phyloP scores from a whole-genome alignment of 139 green algal species.

The Chlorella sp. region DNA sequence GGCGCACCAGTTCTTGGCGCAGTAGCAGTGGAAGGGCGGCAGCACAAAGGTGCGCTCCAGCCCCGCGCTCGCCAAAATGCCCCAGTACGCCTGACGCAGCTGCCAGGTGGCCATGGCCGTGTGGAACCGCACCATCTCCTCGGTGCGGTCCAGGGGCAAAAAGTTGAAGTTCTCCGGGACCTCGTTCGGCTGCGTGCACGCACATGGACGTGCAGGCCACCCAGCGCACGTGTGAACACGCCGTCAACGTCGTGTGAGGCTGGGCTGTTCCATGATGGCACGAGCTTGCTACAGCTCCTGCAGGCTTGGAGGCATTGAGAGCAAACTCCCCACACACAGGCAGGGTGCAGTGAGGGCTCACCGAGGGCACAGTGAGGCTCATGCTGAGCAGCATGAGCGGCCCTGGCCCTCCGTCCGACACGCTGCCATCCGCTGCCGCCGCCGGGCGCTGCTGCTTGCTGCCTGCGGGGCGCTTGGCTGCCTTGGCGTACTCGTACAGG shows the following conservation, averaged over 20 bases:
- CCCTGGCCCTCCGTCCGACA: no score
- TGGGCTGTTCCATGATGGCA: neutral
- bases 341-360: neutral
- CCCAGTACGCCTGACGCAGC: slow-evolving; percentile 34
- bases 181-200: neutral
- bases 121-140: slow-evolving; percentile 24
- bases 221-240: neutral
- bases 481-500: no score
- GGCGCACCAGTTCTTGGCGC: slow-evolving; percentile 24
- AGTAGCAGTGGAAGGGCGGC: slow-evolving; percentile 30
- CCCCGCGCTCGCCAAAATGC: slow-evolving; percentile 13
- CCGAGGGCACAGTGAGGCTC: neutral
- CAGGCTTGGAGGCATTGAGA: neutral
- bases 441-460: no score
- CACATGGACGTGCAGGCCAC: neutral
- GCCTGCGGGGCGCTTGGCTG: no score
- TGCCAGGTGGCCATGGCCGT: slow-evolving; percentile 17
- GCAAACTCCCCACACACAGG: neutral
- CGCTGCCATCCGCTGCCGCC: no score
- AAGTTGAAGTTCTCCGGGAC: neutral
- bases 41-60: slow-evolving; percentile 22
- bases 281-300: neutral
- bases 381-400: neutral
- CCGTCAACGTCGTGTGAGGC: neutral
- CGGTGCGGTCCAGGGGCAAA: neutral